A percentile compares a stretch with the other conserved stretches of the same genome.
phyloP scores from a whole-genome alignment of 2,329 filamentous ascomycete genomes.

The Diaporthe caulivora region DNA sequence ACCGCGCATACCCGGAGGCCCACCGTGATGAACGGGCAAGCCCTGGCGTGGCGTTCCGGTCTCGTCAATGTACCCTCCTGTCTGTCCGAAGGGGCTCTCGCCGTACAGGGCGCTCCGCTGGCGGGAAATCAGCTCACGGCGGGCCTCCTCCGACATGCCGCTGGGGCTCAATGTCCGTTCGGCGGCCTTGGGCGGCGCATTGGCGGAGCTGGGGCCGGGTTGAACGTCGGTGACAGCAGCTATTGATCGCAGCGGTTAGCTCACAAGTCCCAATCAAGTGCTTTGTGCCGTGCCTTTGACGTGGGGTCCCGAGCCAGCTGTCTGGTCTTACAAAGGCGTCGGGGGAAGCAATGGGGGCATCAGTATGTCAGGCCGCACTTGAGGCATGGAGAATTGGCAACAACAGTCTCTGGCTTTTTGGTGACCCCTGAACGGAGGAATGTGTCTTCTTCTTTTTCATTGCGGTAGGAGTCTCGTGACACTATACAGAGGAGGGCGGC shows the following conservation, averaged over 20 bases:
- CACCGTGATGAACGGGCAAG: constrained; percentile 74
- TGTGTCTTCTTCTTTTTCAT: constrained; percentile 51
- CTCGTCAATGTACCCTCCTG: constrained; percentile 76
- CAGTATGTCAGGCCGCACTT: constrained; percentile 39
- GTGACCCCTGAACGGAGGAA: constrained; percentile 46
- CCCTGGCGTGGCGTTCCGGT: constrained; percentile 72
- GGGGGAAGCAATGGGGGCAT: constrained; percentile 40
- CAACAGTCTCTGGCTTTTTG: constrained; percentile 39
- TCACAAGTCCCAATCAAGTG: constrained; percentile 38
- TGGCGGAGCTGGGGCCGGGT: constrained; percentile 53
- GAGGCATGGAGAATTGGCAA: constrained; percentile 36
- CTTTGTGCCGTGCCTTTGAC: constrained; percentile 32
- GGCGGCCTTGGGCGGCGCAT: constrained; percentile 69
- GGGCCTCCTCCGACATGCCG: constrained; percentile 92
- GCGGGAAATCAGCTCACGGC: constrained; percentile 93
- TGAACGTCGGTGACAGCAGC: constrained; percentile 63
- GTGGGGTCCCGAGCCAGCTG: constrained; percentile 43
- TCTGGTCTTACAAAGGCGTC: constrained; percentile 44
- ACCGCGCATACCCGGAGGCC: constrained; percentile 75
- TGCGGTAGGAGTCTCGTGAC: constrained; percentile 59
- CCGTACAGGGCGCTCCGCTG: constrained; percentile 96
- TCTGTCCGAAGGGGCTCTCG: constrained; percentile 77
- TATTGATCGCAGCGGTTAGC: constrained; percentile 54
- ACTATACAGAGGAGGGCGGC: constrained; percentile 82
- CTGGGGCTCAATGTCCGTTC: constrained; percentile 88